Base-by-base conservation (phyloP, 148 eudicot genomes). In the Tetragonia tetragonoides region DNA sequence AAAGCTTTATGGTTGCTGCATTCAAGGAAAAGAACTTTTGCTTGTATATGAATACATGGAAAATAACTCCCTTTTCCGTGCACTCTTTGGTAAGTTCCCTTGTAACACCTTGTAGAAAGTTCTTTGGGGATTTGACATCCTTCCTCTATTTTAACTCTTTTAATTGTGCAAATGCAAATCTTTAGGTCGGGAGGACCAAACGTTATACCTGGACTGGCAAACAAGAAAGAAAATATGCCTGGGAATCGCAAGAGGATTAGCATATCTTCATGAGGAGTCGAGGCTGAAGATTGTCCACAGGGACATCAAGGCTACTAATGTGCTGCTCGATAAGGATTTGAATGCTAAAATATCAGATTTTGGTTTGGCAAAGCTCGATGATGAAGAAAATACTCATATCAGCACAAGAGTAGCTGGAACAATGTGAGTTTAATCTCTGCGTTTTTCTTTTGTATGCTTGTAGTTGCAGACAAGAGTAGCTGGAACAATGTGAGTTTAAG, bases 341-440 rank as follows among this genome's bases (percentile, higher is more conserved):
- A 89, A 83, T 68, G 92, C 95, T 47, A 91, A 91, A 81, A 89
- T 93, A 78, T 89, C 93, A 1, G 96, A 93, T 46, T 93, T 93
- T 75, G 97, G 96, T 74, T 86, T 93, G 80, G 97, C 96, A 23
- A 91, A 87, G 87, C 92, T 91, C 42, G 90, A 88, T 82, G 95
- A 89, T 77, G 95, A 87, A 39, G 92, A 87, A 80, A 87, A 88
- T 63, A 89, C 93, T 40, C 93, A 89, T 81, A 89, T 93, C 64
- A 91, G 91, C 82, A 91, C 95, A 2, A 79, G 97, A 68, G 77
- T 93, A 68, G 96, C 94, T 6, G 93, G 98, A 86, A 91, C 96
- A 68, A 75, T 87, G 96, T 93, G 77, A 87, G 96, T 69, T 65
- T 63, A 46, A 3, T 28, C n/a, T 12, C 14, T 47, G 24, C 37